Conservation (phyloP, 2,329 filamentous ascomycete species). For the Polychaeton citri region DNA sequence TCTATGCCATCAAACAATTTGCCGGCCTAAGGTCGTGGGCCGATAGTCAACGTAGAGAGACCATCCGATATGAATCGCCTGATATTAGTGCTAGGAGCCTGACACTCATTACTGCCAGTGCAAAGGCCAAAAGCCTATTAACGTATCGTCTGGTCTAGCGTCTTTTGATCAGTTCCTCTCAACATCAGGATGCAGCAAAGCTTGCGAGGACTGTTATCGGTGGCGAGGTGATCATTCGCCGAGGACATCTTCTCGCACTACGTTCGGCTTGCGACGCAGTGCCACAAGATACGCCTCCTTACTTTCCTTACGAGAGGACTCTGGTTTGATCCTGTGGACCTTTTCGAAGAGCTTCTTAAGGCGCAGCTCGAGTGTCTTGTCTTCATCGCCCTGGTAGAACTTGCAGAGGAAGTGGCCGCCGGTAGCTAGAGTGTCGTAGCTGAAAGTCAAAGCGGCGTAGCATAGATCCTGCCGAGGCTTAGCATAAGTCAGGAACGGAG, state of each 20-base stretch:
- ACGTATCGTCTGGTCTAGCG: too few species aligned
- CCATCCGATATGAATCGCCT: too few species aligned
- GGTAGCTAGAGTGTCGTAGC: constrained; percentile 64
- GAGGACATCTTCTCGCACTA: constrained; percentile 34
- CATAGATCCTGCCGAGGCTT: constrained; percentile 64
- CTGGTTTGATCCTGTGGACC: constrained; percentile 80
- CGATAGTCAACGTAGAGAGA: too few species aligned
- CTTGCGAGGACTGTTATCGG: too few species aligned
- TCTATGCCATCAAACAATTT: too few species aligned
- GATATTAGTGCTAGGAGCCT: too few species aligned
- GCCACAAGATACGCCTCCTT: constrained; percentile 81
- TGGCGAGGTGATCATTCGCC: background rate
- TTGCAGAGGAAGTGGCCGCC: constrained; percentile 94
- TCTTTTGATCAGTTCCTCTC: too few species aligned
- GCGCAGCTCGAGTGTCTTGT: constrained; percentile 62
- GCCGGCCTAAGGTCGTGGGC: too few species aligned
- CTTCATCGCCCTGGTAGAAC: constrained; percentile 85
- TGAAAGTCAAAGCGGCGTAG: constrained; percentile 69
- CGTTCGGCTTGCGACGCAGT: constrained; percentile 49
- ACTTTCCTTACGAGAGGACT: constrained; percentile 62
- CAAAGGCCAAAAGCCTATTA: too few species aligned
- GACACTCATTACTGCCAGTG: too few species aligned
- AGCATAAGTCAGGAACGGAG: background rate
- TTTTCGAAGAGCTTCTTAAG: constrained; percentile 65
- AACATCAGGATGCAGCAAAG: too few species aligned